Base-by-base conservation (phyloP, 1,139 yeast species). In the Saccharomyces hybrid region DNA sequence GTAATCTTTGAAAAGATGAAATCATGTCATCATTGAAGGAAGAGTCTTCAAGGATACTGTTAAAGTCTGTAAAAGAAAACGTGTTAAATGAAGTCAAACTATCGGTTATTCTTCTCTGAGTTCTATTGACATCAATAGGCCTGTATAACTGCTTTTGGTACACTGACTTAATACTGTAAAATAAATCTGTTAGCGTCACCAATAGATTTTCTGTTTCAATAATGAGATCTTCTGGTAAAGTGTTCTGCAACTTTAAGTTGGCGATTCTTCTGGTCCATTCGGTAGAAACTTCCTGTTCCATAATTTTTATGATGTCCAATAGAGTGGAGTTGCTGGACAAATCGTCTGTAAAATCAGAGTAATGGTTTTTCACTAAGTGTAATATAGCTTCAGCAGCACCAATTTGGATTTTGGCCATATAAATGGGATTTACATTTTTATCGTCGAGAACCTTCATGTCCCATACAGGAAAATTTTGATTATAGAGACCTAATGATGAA, bases 81-180 rank as follows among this genome's bases (percentile, higher is more conserved):
- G 59, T 49, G 21, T 56, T 55, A 44, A 62, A 62, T 2, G 60
- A 56, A 16, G 57, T 59, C 31, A 64, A 54, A 7, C 58, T 42
- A 31, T 57, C 56, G 11, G 59, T 55, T 19, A 64, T 60, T 34
- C 56, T 61, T 42, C 67, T 62, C 29, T 60, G 61, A 9, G 57
- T 49, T 55, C 58, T 64, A 44, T 55, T 63, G 24, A 70, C 60
- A 34, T 78, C 79, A 49, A 79, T 71, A 0, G 96, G 96, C 58
- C 91, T 79, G 69, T 88, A 90, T 16, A 88, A 78, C 65, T 86
- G 87, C 69, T 86, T 88, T 56, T 88, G 86, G 64, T 87, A 89
- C n/a, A 80, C 70, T 62, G 85, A 84, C 67, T 90, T 83, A 62
- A 88, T 79, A 61, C 81, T 82, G 64, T 84, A 83, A 69, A 87